Conservation (phyloP, 805 yeast species). For the Candida gorgasii region DNA sequence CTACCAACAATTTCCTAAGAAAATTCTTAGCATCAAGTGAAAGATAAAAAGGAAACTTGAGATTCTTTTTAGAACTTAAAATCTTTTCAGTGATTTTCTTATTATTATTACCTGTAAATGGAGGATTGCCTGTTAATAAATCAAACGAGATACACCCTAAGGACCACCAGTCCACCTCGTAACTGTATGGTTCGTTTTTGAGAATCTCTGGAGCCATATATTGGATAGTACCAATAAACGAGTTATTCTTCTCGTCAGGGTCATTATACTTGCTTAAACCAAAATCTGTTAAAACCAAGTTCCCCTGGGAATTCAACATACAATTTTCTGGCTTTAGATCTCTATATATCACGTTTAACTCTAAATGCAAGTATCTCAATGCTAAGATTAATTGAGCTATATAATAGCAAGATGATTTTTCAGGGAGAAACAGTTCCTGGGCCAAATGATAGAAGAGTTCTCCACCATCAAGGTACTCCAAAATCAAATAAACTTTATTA, state of each 20-base stretch:
- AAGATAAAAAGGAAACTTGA: conserved; percentile 42
- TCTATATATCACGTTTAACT: conserved; percentile 41
- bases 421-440: conserved; percentile 25
- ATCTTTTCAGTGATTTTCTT: conserved; percentile 42
- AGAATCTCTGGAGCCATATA: conserved; percentile 52
- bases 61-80: conserved; percentile 29
- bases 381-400: conserved; percentile 45
- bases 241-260: conserved; percentile 20
- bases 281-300: conserved; percentile 46
- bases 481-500: conserved; percentile 42
- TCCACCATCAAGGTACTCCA: conserved; percentile 48
- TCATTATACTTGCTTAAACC: conserved; percentile 42
- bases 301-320: conserved; percentile 42
- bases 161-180: conserved; percentile 50
- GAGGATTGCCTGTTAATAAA: conserved; percentile 45
- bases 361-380: conserved; percentile 37
- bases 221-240: conserved; percentile 47
- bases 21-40: conserved; percentile 44
- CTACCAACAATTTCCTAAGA: conserved; percentile 36
- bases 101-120: conserved; percentile 44
- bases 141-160: conserved; percentile 47
- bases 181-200: conserved; percentile 41
- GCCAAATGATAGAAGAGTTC: conserved; percentile 46
- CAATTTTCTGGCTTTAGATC: conserved; percentile 49
- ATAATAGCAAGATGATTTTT: conserved; percentile 41